Conservation (phyloP, 371 early-diverging fungal genomes). For the Smittium mucronatum region DNA sequence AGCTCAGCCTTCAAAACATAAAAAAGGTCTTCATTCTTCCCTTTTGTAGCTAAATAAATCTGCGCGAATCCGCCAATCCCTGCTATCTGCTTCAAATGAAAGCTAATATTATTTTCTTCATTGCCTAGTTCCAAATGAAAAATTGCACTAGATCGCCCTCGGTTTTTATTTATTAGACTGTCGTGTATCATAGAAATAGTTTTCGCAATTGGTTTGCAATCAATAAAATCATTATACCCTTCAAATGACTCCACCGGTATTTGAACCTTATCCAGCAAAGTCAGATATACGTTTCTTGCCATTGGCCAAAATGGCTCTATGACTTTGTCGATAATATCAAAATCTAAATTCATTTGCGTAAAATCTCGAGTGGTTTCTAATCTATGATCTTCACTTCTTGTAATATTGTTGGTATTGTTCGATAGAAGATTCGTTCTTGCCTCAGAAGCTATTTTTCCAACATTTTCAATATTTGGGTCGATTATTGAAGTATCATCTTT, state of each 20-base stretch:
- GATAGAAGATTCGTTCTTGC: neutral
- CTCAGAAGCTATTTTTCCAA: neutral
- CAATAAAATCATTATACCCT: slow-evolving; percentile 2
- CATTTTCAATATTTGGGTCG: neutral
- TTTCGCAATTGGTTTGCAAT: neutral
- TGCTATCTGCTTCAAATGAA: neutral
- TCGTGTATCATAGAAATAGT: neutral
- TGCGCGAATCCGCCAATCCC: slow-evolving; percentile 3
- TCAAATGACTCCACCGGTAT: slow-evolving; percentile 8
- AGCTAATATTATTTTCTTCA: neutral
- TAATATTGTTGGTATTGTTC: neutral
- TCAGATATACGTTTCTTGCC: neutral
- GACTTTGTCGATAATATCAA: neutral
- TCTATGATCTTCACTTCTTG: neutral
- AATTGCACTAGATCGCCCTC: neutral
- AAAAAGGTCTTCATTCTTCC: neutral
- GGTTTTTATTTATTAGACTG: neutral
- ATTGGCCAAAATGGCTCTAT: slow-evolving; percentile 12
- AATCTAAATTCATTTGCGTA: neutral
- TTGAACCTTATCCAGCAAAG: slow-evolving; percentile 1
- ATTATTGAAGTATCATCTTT: neutral
- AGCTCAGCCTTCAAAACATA: slow-evolving; percentile 7
- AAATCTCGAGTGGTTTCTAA: neutral
- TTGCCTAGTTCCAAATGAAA: neutral
- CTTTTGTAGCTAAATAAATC: neutral